Conservation (phyloP, 164 flowering plant genomes). For the Vitis rupestris region DNA sequence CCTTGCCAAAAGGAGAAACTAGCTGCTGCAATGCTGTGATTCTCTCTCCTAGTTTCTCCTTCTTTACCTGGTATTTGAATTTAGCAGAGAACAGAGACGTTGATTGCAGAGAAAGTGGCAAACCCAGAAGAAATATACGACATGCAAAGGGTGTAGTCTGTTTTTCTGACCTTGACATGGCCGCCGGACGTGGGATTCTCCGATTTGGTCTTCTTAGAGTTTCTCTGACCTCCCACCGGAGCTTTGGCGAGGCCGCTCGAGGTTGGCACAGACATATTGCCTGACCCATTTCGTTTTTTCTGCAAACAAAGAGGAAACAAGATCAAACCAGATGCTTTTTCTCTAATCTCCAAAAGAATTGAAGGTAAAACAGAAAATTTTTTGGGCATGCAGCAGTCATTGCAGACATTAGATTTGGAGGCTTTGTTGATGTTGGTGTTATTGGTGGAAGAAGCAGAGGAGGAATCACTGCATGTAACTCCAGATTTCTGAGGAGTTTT, state of each 20-base stretch:
- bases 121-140: background rate
- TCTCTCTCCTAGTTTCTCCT: conserved; percentile 84
- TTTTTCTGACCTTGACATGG: conserved; percentile 38
- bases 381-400: background rate
- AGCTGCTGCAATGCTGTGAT: conserved; percentile 80
- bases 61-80: conserved; percentile 44
- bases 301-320: conserved; percentile 10
- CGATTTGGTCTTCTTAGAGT: conserved; percentile 36
- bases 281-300: conserved; percentile 37
- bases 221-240: conserved; percentile 21
- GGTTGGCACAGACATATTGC: conserved; percentile 11
- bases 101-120: background rate
- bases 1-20: conserved; percentile 95
- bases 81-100: background rate
- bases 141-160: background rate
- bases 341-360: background rate
- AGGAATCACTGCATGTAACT: conserved; percentile 44
- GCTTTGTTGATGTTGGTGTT: conserved; percentile 21
- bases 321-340: background rate
- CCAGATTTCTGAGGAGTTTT: conserved; percentile 29
- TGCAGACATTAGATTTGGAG: conserved; percentile 34
- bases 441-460: conserved; percentile 44
- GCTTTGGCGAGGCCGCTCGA: conserved; percentile 11
- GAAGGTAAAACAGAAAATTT: background rate
- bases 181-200: conserved; percentile 25